Conservation (phyloP, 2,329 filamentous ascomycete species). For the Aureobasidium musti region DNA sequence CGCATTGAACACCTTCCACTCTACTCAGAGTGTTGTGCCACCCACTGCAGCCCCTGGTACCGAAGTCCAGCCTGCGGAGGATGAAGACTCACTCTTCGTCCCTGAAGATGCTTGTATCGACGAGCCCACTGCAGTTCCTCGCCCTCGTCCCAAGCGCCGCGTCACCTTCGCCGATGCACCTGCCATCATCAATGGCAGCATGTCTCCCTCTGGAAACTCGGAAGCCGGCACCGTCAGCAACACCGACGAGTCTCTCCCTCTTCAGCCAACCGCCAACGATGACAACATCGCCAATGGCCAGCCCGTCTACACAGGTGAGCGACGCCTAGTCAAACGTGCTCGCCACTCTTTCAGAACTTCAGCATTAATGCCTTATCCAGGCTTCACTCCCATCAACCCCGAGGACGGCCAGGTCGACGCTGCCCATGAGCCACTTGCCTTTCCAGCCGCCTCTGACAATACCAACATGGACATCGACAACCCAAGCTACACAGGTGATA, state of each 20-base stretch:
- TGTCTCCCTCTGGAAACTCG: neutral
- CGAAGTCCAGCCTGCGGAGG: neutral
- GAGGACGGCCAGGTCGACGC: too few relatives aligned
- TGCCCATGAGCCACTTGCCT: neutral
- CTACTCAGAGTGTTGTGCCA: neutral
- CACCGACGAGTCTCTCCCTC: neutral
- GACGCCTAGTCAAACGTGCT: too few relatives aligned
- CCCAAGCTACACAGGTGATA: neutral
- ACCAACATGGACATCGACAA: too few relatives aligned
- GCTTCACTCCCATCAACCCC: too few relatives aligned
- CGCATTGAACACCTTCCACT: neutral
- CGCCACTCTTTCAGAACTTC: too few relatives aligned
- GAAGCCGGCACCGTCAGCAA: too few relatives aligned
- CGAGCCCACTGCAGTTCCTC: neutral
- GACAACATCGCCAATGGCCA: neutral
- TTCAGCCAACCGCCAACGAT: neutral
- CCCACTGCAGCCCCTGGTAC: too few relatives aligned
- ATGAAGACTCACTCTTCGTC: neutral
- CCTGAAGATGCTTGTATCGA: neutral
- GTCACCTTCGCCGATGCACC: neutral
- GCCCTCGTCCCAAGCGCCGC: neutral
- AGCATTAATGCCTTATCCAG: too few relatives aligned
- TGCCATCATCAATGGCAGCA: neutral
- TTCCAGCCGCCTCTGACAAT: too few relatives aligned
- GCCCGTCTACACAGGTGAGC: neutral